Conservation (phyloP, 805 yeast genomes). For the Ogataea glucozyma region DNA sequence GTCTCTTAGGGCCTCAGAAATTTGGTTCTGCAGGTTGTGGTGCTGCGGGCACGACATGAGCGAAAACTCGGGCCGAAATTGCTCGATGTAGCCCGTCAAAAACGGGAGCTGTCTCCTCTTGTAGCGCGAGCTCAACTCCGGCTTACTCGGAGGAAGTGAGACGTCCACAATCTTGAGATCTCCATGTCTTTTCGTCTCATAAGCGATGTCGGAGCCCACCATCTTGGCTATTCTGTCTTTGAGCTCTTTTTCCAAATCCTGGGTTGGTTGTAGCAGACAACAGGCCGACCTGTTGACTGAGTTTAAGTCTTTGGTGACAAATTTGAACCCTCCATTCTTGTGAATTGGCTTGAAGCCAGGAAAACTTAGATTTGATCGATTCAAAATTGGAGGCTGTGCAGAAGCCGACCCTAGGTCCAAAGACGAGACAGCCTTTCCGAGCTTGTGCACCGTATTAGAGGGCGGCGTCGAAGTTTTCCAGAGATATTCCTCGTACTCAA, state of each 20-base stretch:
- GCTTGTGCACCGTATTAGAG: slow-evolving; percentile 9
- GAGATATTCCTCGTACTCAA: slow-evolving; percentile 32
- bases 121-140: neutral
- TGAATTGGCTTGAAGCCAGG: slow-evolving; percentile 10
- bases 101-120: slow-evolving; percentile 23
- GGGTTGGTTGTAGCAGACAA: slow-evolving; percentile 4
- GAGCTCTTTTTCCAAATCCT: slow-evolving; percentile 8
- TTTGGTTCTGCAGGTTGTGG: slow-evolving; percentile 44
- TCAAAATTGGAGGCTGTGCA: slow-evolving; percentile 1
- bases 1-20: slow-evolving; percentile 47
- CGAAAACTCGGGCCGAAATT: slow-evolving; percentile 52
- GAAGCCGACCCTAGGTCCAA: slow-evolving; percentile 7
- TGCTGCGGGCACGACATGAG: slow-evolving; percentile 52
- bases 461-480: slow-evolving; percentile 24
- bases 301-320: slow-evolving; percentile 12
- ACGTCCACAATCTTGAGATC: slow-evolving; percentile 7
- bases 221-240: slow-evolving; percentile 15
- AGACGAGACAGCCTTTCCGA: slow-evolving; percentile 11
- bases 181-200: neutral
- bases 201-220: slow-evolving; percentile 17
- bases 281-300: slow-evolving; percentile 16
- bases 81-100: slow-evolving; percentile 44
- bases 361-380: slow-evolving; percentile 11
- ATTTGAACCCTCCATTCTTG: slow-evolving; percentile 3
- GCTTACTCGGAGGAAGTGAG: neutral